These are phyloP conservation scores for Colletotrichum liaoningense DNA, from an alignment of 2,329 filamentous ascomycete species.

Conservation along the genomic window DNA sequence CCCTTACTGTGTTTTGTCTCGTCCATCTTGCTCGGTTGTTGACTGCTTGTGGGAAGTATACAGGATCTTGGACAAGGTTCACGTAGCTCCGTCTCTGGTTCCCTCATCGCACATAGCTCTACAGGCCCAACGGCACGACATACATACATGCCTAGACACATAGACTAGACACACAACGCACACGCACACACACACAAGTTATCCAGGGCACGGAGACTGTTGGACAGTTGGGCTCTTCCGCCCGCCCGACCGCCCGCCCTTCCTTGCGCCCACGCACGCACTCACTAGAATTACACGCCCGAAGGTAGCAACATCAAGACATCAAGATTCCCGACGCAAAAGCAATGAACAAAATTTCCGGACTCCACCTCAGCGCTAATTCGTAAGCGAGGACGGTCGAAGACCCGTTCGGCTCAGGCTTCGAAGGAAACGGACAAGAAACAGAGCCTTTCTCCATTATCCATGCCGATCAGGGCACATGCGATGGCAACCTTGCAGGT, in stretches of 20 bases:
- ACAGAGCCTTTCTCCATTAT: neutral
- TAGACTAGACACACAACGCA: neutral
- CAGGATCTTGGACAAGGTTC: neutral
- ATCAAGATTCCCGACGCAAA: neutral
- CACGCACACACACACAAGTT: neutral
- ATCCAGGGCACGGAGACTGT: neutral
- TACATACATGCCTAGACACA: neutral
- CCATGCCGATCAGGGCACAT: neutral
- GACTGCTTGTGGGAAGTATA: neutral
- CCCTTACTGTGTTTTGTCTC: neutral
- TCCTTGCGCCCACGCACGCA: neutral
- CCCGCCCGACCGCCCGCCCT: neutral
- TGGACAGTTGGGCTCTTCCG: neutral
- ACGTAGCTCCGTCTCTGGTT: neutral
- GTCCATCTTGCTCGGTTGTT: neutral
- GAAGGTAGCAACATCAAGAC: neutral
- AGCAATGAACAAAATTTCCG: slow-evolving; percentile 4
- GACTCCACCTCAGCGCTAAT: slow-evolving; percentile 5
- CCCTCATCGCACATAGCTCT: neutral
- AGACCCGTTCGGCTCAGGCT: slow-evolving; percentile 10
- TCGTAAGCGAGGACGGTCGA: neutral
- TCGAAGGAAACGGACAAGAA: slow-evolving; percentile 1
- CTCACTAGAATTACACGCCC: neutral
- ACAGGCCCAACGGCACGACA: neutral
- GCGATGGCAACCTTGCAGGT: slow-evolving; percentile 5